Evolutionary conservation across 2,329 filamentous ascomycete genomes (phyloP), one percentile per base, ranked within the genome.

Genomic region (Colletotrichum phormii): DNA sequence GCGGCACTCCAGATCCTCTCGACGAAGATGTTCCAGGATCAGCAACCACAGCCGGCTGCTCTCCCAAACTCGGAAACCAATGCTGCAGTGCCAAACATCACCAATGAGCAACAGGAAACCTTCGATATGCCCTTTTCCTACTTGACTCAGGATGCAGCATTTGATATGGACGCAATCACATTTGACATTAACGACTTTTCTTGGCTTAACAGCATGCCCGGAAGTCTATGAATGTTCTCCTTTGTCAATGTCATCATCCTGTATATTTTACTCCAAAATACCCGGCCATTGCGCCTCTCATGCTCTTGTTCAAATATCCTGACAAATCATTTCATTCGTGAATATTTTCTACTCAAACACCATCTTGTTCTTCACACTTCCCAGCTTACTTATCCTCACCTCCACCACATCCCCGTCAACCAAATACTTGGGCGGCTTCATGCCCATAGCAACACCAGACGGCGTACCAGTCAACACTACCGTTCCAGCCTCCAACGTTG

Each of bases 401-500:
- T 84, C 80, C 0, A 88, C 80, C 5, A 84, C 80, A 73, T 87
- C 84, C 1, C 84, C 84, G 15, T 84, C 76, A 66, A 83, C 79
- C 6, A 86, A 73, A 71, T 83, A 85, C 67, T 79, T 82, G n/a
- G 84, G 82, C 58, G 84, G 83, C 57, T 82, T 82, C 76, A 82
- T 82, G 0, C 84, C 85, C 77, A 87, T 83, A 0, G 83, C 87
- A 0, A 88, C 86, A 3, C 87, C 86, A 1, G 83, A 81, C 0
- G 81, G 81, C 42, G 87, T 89, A 1, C 86, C 85, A 1, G 85
- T 87, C 4, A 87, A 81, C 53, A 90, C 80, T 0, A 89, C 82
- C 24, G 88, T 87, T 0, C 88, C 88, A 0, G 83, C 79, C 73
- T 86, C 81, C 0, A 90, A 75, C 0, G 88, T 90, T n/a, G 85